Conservation (phyloP, 2,329 filamentous ascomycete species). For the Rutstroemia sp. region DNA sequence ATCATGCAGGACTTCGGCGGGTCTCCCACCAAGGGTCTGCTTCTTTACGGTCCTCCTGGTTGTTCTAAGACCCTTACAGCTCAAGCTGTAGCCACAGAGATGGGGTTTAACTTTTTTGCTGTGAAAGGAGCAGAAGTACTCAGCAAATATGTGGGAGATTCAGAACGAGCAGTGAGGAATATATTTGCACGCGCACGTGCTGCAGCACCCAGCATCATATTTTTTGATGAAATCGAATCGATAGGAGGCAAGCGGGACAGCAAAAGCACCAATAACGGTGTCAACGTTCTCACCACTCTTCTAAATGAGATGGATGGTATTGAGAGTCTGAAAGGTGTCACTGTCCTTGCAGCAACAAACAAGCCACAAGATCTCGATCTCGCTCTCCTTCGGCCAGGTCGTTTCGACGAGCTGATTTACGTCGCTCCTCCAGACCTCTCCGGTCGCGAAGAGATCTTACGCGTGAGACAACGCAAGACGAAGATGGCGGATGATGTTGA, state of each 20-base stretch:
- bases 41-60: slow-evolving; percentile 87
- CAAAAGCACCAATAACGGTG: slow-evolving; percentile 41
- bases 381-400: slow-evolving; percentile 75
- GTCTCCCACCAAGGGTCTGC: slow-evolving; percentile 68
- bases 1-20: slow-evolving; percentile 42
- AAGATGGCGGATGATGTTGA: slow-evolving; percentile 58
- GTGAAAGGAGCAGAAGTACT: slow-evolving; percentile 91
- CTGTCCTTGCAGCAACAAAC: slow-evolving; percentile 88
- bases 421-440: slow-evolving; percentile 70
- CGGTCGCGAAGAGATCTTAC: slow-evolving; percentile 70
- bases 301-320: slow-evolving; percentile 97
- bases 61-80: slow-evolving; percentile 93
- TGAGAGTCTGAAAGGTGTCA: slow-evolving; percentile 72
- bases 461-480: slow-evolving; percentile 56
- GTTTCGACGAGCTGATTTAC: slow-evolving; percentile 80
- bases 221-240: slow-evolving; percentile 94
- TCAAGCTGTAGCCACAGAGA: slow-evolving; percentile 84
- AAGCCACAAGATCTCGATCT: slow-evolving; percentile 79
- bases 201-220: slow-evolving; percentile 88
- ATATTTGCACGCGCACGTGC: slow-evolving; percentile 79
- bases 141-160: slow-evolving; percentile 96
- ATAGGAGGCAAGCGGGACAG: slow-evolving; percentile 50
- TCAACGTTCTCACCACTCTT: slow-evolving; percentile 83
- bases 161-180: slow-evolving; percentile 76
- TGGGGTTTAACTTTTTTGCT: slow-evolving; percentile 86